A percentile compares a stretch with the other conserved stretches of the same genome.
Evolutionary conservation across 352 stramenopile species (phyloP).

Genomic region (Phytophthora pistaciae): DNA sequence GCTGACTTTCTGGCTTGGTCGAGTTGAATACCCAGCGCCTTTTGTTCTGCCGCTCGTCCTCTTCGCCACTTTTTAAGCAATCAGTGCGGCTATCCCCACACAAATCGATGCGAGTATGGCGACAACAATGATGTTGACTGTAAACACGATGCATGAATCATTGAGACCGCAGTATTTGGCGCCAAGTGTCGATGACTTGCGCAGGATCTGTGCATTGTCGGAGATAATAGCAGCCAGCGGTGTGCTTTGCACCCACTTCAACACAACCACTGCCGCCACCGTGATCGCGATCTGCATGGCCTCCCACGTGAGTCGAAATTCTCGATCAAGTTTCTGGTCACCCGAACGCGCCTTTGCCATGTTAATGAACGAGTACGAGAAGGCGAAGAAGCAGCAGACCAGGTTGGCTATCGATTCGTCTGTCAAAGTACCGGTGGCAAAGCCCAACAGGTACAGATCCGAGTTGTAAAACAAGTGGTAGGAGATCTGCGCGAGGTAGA

Average conservation of each 20-base stretch:
- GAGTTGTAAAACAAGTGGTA: conserved; percentile 34
- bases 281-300: conserved; percentile 22
- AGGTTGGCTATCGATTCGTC: conserved; percentile 29
- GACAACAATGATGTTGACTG: conserved; percentile 11
- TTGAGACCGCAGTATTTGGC: conserved; percentile 25
- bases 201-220: conserved; percentile 15
- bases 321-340: conserved; percentile 21
- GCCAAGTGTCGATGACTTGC: conserved; percentile 12
- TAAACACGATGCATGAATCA: conserved; percentile 29
- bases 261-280: neutral
- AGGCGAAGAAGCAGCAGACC: conserved; percentile 28
- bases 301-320: conserved; percentile 32
- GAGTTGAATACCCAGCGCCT: neutral
- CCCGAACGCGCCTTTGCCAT: conserved; percentile 22
- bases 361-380: conserved; percentile 30
- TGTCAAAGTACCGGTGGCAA: conserved; percentile 34
- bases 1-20: neutral
- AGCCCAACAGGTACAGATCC: conserved; percentile 26
- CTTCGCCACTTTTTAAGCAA: conserved; percentile 6
- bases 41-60: neutral
- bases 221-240: conserved; percentile 12
- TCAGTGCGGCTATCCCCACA: conserved; percentile 8
- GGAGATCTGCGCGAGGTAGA: conserved; percentile 28
- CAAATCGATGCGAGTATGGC: conserved; percentile 1
- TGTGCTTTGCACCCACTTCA: conserved; percentile 8